phyloP scores from a whole-genome alignment of 371 early-diverging fungal species.

The Fennellomyces sp. region DNA sequence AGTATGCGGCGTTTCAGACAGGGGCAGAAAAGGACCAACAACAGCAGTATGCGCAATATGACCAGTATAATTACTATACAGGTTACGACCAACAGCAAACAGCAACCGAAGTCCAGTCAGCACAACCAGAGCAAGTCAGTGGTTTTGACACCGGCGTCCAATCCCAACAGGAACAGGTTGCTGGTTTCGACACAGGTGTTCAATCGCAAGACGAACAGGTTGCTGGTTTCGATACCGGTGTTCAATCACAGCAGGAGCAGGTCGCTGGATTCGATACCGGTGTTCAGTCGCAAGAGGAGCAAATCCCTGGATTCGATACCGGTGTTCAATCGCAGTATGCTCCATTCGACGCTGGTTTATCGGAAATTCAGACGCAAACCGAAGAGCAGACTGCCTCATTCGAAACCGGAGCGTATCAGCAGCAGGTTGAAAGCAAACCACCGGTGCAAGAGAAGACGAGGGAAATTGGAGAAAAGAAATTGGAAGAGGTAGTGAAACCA shows the following conservation, averaged over 20 bases:
- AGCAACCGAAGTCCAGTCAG: not conserved
- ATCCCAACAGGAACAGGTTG: conserved; percentile 1
- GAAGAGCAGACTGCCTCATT: conserved; percentile 1
- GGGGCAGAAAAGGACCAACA: not conserved
- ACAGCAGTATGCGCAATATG: not conserved
- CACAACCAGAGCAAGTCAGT: conserved; percentile 2
- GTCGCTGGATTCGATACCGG: not conserved
- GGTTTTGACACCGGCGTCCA: not conserved
- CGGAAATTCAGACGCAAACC: not conserved
- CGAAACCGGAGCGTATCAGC: conserved; percentile 8
- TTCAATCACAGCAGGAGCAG: conserved; percentile 2
- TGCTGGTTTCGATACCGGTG: conserved; percentile 1
- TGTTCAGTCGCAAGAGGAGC: not conserved
- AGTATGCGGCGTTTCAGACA: conserved; percentile 1
- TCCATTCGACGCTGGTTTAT: not conserved
- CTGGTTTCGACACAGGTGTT: not conserved
- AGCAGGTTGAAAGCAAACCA: conserved; percentile 8
- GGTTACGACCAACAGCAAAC: not conserved
- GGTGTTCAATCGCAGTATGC: not conserved
- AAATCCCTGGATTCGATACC: not conserved
- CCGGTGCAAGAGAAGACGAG: not conserved
- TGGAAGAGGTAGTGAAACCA: not conserved
- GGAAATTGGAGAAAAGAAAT: not conserved
- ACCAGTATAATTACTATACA: not conserved
- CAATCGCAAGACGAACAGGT: conserved; percentile 3